Percentiles rank a stretch among this genome's conserved stretches.
phyloP scores from a whole-genome alignment of 768 basidiomycete species.

The Mycena indigotica region DNA sequence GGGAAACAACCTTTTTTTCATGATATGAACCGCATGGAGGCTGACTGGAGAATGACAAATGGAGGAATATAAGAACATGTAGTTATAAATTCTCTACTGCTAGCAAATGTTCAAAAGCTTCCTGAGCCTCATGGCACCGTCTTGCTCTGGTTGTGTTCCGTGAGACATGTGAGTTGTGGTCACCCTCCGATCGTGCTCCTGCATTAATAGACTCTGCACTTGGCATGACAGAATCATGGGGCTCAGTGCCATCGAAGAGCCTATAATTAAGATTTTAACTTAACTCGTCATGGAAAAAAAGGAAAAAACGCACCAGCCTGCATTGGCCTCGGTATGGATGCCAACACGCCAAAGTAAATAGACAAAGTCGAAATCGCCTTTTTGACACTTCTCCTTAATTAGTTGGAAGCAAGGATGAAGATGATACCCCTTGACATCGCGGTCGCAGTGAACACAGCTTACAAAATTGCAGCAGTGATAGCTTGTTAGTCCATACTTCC shows the following conservation, averaged over 20 bases:
- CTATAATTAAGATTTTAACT: too few relatives aligned
- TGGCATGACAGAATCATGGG: neutral
- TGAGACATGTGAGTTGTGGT: neutral
- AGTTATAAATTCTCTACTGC: too few relatives aligned
- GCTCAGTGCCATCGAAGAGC: neutral
- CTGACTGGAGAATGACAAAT: too few relatives aligned
- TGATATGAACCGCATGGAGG: too few relatives aligned
- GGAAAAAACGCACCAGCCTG: too few relatives aligned
- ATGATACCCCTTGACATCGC: neutral
- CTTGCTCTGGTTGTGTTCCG: neutral
- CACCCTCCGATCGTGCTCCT: neutral
- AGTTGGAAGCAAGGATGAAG: slow-evolving; percentile 2
- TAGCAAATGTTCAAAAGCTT: too few relatives aligned
- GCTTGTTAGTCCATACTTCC: neutral
- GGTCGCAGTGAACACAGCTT: neutral
- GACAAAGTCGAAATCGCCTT: neutral
- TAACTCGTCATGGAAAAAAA: too few relatives aligned
- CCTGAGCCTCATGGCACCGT: neutral
- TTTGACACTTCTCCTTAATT: neutral
- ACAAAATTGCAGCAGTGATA: slow-evolving; percentile 2
- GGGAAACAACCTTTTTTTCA: neutral
- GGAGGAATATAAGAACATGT: too few relatives aligned
- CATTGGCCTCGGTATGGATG: neutral
- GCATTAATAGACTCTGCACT: neutral
- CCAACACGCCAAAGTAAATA: neutral